Conservation (phyloP, 2,329 filamentous ascomycete genomes). For the Dactylonectria macrodidyma region DNA sequence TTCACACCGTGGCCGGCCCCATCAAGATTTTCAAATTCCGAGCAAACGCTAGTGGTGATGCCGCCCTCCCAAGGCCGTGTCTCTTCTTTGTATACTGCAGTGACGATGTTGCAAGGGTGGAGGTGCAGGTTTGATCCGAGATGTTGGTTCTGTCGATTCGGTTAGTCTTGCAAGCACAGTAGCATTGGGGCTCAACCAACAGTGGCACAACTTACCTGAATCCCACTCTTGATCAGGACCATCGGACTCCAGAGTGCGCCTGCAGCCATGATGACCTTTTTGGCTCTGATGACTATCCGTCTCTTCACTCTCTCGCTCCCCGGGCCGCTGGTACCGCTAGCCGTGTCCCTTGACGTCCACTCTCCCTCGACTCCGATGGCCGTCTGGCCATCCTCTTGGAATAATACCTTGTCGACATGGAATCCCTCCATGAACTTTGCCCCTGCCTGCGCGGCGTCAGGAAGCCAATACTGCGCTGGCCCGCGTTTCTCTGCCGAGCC, state of each 20-base stretch:
- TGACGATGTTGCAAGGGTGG: slow-evolving; percentile 77
- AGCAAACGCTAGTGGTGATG: slow-evolving; percentile 85
- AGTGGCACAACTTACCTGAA: slow-evolving; percentile 67
- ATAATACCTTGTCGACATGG: slow-evolving; percentile 78
- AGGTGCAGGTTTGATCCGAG: slow-evolving; percentile 87
- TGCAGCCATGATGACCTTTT: slow-evolving; percentile 83
- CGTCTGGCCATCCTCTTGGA: slow-evolving; percentile 70
- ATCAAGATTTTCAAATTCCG: slow-evolving; percentile 86
- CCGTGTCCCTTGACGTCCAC: slow-evolving; percentile 80
- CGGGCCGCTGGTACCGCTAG: slow-evolving; percentile 69
- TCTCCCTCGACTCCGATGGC: slow-evolving; percentile 81
- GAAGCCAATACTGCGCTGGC: slow-evolving; percentile 82
- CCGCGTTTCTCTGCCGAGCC: slow-evolving; percentile 83
- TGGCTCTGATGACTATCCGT: slow-evolving; percentile 81
- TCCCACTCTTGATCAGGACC: slow-evolving; percentile 81
- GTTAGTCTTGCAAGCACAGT: slow-evolving; percentile 38
- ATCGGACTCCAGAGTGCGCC: slow-evolving; percentile 85
- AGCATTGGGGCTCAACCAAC: slow-evolving; percentile 1
- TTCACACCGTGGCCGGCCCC: slow-evolving; percentile 86
- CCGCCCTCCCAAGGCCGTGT: slow-evolving; percentile 80
- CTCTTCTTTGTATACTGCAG: slow-evolving; percentile 78
- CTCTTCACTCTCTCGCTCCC: slow-evolving; percentile 65
- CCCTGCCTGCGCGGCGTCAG: slow-evolving; percentile 83
- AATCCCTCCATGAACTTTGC: slow-evolving; percentile 90
- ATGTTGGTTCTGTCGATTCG: slow-evolving; percentile 75